phyloP scores from a whole-genome alignment of 2,329 filamentous ascomycete species.

The Moelleriella libera region DNA sequence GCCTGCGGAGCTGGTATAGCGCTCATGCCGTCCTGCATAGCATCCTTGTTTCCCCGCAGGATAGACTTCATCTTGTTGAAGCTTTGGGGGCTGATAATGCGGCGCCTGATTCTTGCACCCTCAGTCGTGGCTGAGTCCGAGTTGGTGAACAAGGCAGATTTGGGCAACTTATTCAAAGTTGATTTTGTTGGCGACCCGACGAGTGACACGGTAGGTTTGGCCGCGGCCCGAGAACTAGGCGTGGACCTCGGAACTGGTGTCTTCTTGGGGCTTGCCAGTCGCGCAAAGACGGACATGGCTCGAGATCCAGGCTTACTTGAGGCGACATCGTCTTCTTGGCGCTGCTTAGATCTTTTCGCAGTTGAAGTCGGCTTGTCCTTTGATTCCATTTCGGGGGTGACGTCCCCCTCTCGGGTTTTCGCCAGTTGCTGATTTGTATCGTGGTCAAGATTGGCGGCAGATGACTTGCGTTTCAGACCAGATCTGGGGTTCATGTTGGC shows the following conservation, averaged over 20 bases:
- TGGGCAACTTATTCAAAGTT: slow-evolving; percentile 25
- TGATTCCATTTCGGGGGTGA: too few species aligned
- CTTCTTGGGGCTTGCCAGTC: slow-evolving; percentile 66
- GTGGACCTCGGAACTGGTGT: slow-evolving; percentile 40
- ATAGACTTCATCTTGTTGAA: slow-evolving; percentile 46
- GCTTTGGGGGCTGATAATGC: slow-evolving; percentile 31
- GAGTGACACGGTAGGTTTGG: slow-evolving; percentile 15
- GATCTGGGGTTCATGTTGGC: slow-evolving; percentile 15
- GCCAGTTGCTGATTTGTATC: slow-evolving; percentile 1
- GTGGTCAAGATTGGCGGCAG: slow-evolving; percentile 17
- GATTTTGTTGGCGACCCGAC: slow-evolving; percentile 34
- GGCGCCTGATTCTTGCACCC: slow-evolving; percentile 18
- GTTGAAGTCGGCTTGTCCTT: slow-evolving; percentile 14
- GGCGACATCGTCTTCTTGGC: slow-evolving; percentile 50
- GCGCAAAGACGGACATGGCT: slow-evolving; percentile 27
- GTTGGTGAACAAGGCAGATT: slow-evolving; percentile 23
- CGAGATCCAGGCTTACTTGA: slow-evolving; percentile 19
- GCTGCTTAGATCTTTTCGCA: slow-evolving; percentile 59
- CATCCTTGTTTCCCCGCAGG: slow-evolving; percentile 26
- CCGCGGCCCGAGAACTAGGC: slow-evolving; percentile 20
- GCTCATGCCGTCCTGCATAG: slow-evolving; percentile 25
- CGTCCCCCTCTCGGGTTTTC: too few species aligned
- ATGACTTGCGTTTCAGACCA: slow-evolving; percentile 17
- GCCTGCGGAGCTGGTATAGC: slow-evolving; percentile 30
- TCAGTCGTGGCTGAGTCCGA: slow-evolving; percentile 15